Percentiles rank a stretch among this genome's conserved stretches.
These are phyloP conservation scores for Daldinia loculata DNA, from an alignment of 495 filamentous ascomycete genomes.

Conservation along the genomic window DNA sequence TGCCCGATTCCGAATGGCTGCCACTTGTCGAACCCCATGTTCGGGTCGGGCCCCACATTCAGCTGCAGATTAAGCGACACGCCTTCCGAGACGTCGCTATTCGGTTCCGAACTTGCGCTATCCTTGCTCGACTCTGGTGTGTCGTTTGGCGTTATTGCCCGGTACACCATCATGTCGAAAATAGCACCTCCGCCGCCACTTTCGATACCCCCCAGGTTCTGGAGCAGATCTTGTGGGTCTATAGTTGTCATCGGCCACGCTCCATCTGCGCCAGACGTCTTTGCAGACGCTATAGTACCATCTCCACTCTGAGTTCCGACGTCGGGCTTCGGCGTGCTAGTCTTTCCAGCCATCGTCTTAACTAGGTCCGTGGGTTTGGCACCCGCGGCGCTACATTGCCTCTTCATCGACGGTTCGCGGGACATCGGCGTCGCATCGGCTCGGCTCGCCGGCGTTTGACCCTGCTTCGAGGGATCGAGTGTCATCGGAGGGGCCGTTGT, in stretches of 20 bases:
- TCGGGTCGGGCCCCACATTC: conserved; percentile 54
- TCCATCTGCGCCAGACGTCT: conserved; percentile 36
- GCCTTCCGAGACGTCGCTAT: conserved; percentile 62
- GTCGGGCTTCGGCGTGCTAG: conserved; percentile 37
- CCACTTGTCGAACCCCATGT: conserved; percentile 58
- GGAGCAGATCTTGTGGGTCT: conserved; percentile 57
- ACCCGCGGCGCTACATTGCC: conserved; percentile 52
- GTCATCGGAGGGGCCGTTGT: conserved; percentile 46
- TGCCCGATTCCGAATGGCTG: conserved; percentile 50
- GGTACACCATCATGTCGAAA: conserved; percentile 57
- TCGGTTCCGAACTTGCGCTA: conserved; percentile 60
- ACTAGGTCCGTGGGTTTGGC: conserved; percentile 40
- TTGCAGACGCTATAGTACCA: conserved; percentile 15
- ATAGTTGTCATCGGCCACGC: conserved; percentile 53
- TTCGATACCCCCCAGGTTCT: conserved; percentile 44
- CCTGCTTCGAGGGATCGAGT: conserved; percentile 53
- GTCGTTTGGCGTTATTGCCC: conserved; percentile 61
- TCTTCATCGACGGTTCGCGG: conserved; percentile 55
- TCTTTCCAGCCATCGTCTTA: conserved; percentile 44
- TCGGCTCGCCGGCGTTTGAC: conserved; percentile 52
- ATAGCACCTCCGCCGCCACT: conserved; percentile 53
- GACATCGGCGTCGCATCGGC: conserved; percentile 57
- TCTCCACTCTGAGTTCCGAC: conserved; percentile 34
- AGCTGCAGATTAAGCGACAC: conserved; percentile 49
- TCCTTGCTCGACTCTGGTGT: conserved; percentile 66